Conservation (phyloP, 2,329 filamentous ascomycete genomes). For the Diaporthe vexans region DNA sequence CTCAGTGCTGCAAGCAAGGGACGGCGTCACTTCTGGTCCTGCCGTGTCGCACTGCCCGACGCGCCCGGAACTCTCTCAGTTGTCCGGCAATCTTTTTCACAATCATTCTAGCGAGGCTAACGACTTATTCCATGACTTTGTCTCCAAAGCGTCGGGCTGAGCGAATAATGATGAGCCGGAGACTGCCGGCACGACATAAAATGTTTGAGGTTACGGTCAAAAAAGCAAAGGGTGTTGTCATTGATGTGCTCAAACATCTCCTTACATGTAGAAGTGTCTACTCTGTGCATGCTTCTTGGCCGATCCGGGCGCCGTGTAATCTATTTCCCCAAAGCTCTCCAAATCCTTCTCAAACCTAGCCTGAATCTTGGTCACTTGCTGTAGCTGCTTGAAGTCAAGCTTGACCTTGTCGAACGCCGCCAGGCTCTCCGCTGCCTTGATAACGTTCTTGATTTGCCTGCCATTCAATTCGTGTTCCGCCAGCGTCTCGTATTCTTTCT, state of each 20-base stretch:
- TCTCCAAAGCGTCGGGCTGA: neutral
- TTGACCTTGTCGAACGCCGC: slow-evolving; percentile 49
- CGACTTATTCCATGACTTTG: neutral
- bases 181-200: neutral
- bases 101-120: neutral
- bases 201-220: neutral
- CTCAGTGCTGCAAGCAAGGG: neutral
- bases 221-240: neutral
- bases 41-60: neutral
- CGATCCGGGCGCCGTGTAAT: slow-evolving; percentile 42
- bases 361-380: slow-evolving; percentile 50
- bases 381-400: slow-evolving; percentile 48
- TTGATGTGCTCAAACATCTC: too few species aligned
- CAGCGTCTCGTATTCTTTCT: slow-evolving; percentile 43
- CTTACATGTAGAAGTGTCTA: slow-evolving; percentile 36
- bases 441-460: slow-evolving; percentile 49
- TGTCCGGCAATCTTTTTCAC: neutral
- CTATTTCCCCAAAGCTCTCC: slow-evolving; percentile 42
- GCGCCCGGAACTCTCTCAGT: neutral
- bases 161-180: neutral
- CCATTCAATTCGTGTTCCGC: slow-evolving; percentile 47
- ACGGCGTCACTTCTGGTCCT: slow-evolving; percentile 15
- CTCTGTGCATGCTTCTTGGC: slow-evolving; percentile 39
- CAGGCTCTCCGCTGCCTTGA: slow-evolving; percentile 50
- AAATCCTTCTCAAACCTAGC: slow-evolving; percentile 50